Conservation (phyloP, 176 grass and related monocot genomes). For the Carex pumila region DNA sequence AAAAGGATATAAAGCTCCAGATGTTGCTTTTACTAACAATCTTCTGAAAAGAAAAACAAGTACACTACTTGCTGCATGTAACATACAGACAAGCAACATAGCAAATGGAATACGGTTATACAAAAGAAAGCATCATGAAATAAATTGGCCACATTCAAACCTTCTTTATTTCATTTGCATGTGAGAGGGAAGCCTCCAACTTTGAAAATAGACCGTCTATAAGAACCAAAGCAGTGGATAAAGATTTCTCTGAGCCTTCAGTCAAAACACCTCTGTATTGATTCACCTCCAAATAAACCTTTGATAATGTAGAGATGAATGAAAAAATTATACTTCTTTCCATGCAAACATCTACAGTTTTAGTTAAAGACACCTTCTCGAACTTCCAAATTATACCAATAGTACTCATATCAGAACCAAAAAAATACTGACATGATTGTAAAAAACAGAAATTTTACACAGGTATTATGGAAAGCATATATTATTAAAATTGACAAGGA, state of each 20-base stretch:
- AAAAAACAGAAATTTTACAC: neutral
- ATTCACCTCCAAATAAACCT: conserved; percentile 77
- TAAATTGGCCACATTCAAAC: conserved; percentile 17
- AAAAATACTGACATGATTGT: neutral
- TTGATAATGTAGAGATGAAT: conserved; percentile 5
- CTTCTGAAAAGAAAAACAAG: neutral
- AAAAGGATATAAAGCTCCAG: neutral
- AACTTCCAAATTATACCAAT: neutral
- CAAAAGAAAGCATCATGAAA: neutral
- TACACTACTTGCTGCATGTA: neutral
- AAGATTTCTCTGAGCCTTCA: conserved; percentile 67
- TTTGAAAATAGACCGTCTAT: conserved; percentile 62
- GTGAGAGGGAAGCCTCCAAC: conserved; percentile 55
- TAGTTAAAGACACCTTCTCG: neutral
- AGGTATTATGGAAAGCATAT: neutral
- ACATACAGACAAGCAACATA: neutral
- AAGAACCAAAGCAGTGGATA: conserved; percentile 41
- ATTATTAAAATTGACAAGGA: neutral
- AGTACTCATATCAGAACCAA: neutral
- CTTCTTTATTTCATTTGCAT: conserved; percentile 38
- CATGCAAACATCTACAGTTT: conserved; percentile 5
- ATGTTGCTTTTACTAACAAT: conserved; percentile 2
- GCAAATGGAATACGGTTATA: conserved; percentile 1
- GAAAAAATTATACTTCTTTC: neutral
- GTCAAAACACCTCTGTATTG: conserved; percentile 49